phyloP scores from a whole-genome alignment of 2,329 filamentous ascomycete species.

The Mycocentrospora acerina region DNA sequence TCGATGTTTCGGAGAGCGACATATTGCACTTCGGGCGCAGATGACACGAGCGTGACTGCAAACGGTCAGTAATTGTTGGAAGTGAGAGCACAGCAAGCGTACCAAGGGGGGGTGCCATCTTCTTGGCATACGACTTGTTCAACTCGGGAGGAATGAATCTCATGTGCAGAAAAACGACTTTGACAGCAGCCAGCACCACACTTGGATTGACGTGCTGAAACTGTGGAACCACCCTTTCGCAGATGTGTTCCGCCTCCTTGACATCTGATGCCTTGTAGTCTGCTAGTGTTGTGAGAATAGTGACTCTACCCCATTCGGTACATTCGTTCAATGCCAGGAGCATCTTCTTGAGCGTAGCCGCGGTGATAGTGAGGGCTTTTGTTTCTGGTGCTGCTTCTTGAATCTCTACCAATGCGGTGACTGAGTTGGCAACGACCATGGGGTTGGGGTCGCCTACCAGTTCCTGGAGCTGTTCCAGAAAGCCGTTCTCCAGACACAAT shows the following conservation, averaged over 20 bases:
- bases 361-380: slow-evolving; percentile 78
- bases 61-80: slow-evolving; percentile 24
- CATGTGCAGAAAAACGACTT: slow-evolving; percentile 98
- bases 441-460: slow-evolving; percentile 96
- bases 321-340: slow-evolving; percentile 96
- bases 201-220: slow-evolving; percentile 99
- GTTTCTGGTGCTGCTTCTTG: slow-evolving; percentile 88
- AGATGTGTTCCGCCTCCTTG: slow-evolving; percentile 97
- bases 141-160: slow-evolving; percentile 75
- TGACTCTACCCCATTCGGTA: slow-evolving; percentile 97
- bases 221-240: slow-evolving; percentile 91
- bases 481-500: slow-evolving; percentile 96
- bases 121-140: slow-evolving; percentile 85
- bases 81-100: slow-evolving; percentile 32
- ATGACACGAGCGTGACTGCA: slow-evolving; percentile 89
- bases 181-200: slow-evolving; percentile 95
- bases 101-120: slow-evolving; percentile 97
- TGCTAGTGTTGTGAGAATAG: slow-evolving; percentile 84
- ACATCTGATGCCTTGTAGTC: slow-evolving; percentile 84
- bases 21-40: slow-evolving; percentile 95
- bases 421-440: slow-evolving; percentile 98
- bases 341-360: slow-evolving; percentile 87
- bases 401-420: slow-evolving; percentile 91
- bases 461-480: slow-evolving; percentile 90
- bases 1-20: slow-evolving; percentile 96